Evolutionary conservation across 495 filamentous ascomycete species (phyloP), one percentile per base, ranked within the genome.

Genomic region (Lichina pygmaea): DNA sequence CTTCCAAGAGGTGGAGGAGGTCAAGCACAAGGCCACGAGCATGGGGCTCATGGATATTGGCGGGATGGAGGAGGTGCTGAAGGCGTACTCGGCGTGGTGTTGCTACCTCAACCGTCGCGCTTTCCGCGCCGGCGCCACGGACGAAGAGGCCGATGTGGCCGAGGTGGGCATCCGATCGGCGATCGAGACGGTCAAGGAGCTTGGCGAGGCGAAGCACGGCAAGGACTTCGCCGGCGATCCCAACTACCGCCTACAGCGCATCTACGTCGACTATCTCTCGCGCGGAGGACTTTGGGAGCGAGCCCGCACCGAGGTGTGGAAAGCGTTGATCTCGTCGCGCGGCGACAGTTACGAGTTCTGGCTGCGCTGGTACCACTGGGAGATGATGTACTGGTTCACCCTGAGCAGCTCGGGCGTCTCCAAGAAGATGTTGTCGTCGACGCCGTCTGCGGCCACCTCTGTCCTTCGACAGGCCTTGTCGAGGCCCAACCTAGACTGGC

Each of bases 1-100:
- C 3, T 92, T 85, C 52, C 58, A 73, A n/a, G 77, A 75, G 31
- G 80, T 95, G 39, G 79, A 86, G 50, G 65, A 73, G 34, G 83
- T 93, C 55, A 97, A 97, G 56, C 83, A 95, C 55, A 77, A 71
- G 42, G 89, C 89, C 4, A 94, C 85, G 1, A 81, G 73, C 53
- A 82, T 77, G 8, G 76, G 77, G 7, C 65, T 86, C 16, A 69
- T 93, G 9, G 75, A 78, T 51, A 67, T 67, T 44, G 70, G 67
- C 41, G 85, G 82, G 13, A 74, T 93, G 70, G 73, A 80, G 41
- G 79, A 85, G 49, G 72, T 93, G 3, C 60, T 94, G 37, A 84
- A 89, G 52, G 79, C 94, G 48, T 83, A 89, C 49, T 75, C 77
- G 34, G 76, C 83, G 0, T 97, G 89, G 89, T 93, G 86, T 52